Conservation (phyloP, 305 asterid genomes). For the Fraxinus sp. region DNA sequence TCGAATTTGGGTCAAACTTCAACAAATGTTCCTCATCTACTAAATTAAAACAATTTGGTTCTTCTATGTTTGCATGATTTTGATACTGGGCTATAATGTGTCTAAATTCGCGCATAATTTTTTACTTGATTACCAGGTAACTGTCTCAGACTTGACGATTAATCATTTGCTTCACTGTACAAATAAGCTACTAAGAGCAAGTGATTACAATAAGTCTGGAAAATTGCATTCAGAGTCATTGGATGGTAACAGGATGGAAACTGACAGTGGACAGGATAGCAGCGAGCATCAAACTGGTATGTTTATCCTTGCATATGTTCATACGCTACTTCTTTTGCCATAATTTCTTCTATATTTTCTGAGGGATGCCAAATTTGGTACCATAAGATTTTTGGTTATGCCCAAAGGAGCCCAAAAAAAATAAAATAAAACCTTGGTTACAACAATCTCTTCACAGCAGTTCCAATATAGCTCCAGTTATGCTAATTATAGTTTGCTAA, state of each 20-base stretch:
- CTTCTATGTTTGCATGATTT: slow-evolving; percentile 18
- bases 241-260: slow-evolving; percentile 9
- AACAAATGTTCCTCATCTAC: background rate
- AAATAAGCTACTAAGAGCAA: slow-evolving; percentile 38
- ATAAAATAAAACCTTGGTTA: background rate
- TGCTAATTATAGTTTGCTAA: background rate
- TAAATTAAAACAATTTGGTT: background rate
- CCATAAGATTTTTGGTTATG: background rate
- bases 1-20: background rate
- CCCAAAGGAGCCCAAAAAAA: background rate
- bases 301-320: background rate
- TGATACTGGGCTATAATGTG: slow-evolving; percentile 18
- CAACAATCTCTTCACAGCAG: background rate
- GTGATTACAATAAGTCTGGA: slow-evolving; percentile 31
- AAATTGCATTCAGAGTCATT: slow-evolving; percentile 28
- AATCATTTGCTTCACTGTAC: slow-evolving; percentile 65
- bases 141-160: slow-evolving; percentile 44
- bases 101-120: slow-evolving; percentile 33
- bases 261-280: slow-evolving; percentile 25
- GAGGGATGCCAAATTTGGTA: slow-evolving; percentile 11
- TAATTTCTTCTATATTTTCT: background rate
- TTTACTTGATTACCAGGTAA: slow-evolving; percentile 41
- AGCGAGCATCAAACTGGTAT: slow-evolving; percentile 41
- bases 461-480: background rate
- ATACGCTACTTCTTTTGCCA: background rate